A percentile compares a stretch with the other conserved stretches of the same genome.
These are phyloP conservation scores for Russula abietina DNA, from an alignment of 768 basidiomycete species.

Conservation along the genomic window DNA sequence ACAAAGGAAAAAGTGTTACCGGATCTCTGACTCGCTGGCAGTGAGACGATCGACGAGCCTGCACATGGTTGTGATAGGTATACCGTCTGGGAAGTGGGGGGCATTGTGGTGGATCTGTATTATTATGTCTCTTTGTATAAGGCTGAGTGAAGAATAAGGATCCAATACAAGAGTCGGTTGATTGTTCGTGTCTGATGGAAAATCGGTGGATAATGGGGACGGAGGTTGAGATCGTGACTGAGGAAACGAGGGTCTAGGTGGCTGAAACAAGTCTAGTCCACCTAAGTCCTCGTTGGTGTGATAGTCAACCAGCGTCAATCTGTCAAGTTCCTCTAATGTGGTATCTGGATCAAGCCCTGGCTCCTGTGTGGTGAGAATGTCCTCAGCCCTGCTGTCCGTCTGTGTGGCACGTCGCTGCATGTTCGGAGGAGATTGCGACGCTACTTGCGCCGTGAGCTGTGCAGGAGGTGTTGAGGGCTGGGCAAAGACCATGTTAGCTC, in stretches of 20 bases:
- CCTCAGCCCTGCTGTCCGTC: not conserved
- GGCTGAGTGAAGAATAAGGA: constrained; percentile 22
- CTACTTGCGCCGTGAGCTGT: not conserved
- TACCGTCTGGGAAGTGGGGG: constrained; percentile 12
- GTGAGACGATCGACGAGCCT: not conserved
- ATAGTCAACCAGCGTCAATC: not conserved
- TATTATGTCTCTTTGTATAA: constrained; percentile 21
- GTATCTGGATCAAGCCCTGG: not conserved
- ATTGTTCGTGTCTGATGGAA: not conserved
- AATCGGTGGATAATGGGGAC: not conserved
- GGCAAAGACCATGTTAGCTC: not conserved
- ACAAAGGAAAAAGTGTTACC: constrained; percentile 6
- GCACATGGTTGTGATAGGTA: constrained; percentile 7
- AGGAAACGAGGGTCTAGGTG: not conserved
- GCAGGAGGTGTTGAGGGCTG: not conserved
- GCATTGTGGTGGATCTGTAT: constrained; percentile 22
- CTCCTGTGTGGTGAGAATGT: not conserved
- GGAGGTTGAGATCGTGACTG: not conserved
- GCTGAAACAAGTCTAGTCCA: not conserved
- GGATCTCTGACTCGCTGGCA: constrained; percentile 7
- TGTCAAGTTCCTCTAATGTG: not conserved
- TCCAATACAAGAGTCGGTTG: constrained; percentile 14
- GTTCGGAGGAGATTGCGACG: not conserved
- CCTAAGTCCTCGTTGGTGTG: not conserved
- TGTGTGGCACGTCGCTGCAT: not conserved